These are phyloP conservation scores for Globisporangium nodosum DNA, from an alignment of 352 stramenopile species.

Conservation along the genomic window DNA sequence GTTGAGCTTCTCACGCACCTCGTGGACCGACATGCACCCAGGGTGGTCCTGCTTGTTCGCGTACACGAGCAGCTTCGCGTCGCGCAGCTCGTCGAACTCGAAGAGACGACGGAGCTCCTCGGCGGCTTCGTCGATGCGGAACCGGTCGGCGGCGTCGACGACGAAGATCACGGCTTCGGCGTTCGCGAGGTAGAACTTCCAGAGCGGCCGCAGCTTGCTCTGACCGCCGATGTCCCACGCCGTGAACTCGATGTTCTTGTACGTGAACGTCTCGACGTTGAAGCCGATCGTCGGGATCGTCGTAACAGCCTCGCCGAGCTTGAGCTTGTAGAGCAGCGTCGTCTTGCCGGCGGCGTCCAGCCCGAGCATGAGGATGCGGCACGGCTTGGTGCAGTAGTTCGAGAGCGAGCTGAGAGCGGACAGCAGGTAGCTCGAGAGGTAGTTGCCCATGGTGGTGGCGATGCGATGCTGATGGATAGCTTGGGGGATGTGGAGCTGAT, in stretches of 20 bases:
- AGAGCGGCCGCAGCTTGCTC: constrained; percentile 62
- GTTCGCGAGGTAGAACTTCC: constrained; percentile 65
- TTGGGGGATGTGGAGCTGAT: too few relatives aligned
- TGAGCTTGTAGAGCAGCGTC: constrained; percentile 90
- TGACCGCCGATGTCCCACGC: constrained; percentile 81
- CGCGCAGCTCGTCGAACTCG: constrained; percentile 25
- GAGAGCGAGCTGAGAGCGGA: constrained; percentile 23
- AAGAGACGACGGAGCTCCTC: constrained; percentile 39
- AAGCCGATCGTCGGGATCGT: constrained; percentile 77
- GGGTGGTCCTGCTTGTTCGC: constrained; percentile 44
- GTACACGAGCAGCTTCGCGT: constrained; percentile 32
- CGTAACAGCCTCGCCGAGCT: constrained; percentile 54
- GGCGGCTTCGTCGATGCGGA: constrained; percentile 39
- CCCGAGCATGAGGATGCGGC: constrained; percentile 54
- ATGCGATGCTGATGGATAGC: too few relatives aligned
- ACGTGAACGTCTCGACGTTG: constrained; percentile 70
- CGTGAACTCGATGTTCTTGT: constrained; percentile 69
- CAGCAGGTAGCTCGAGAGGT: constrained; percentile 30
- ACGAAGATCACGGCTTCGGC: constrained; percentile 82
- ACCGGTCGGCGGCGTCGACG: constrained; percentile 53
- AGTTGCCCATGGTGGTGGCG: constrained; percentile 31
- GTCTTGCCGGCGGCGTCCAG: constrained; percentile 83
- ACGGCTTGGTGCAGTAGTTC: constrained; percentile 29
- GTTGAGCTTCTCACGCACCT: constrained; percentile 25
- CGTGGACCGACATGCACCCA: constrained; percentile 18